Percentiles rank a stretch among this genome's conserved stretches.
phyloP scores from a whole-genome alignment of 352 stramenopile species.

The Phytophthora pisi region DNA sequence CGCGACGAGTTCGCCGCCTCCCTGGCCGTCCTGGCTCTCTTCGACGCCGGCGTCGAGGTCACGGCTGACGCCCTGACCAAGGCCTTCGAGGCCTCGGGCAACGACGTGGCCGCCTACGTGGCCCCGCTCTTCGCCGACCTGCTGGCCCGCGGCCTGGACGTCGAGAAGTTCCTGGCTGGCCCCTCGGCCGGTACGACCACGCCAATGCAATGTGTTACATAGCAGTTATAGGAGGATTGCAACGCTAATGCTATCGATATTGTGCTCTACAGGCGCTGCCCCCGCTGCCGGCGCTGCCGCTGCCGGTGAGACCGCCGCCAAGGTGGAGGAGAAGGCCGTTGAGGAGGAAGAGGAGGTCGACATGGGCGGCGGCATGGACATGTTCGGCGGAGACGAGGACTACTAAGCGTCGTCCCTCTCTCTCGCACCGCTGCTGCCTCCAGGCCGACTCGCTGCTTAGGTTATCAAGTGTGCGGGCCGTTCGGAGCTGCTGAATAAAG shows the following conservation, averaged over 20 bases:
- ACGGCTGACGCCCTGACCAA: conserved; percentile 80
- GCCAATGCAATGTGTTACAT: neutral
- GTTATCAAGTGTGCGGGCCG: neutral
- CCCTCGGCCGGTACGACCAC: conserved; percentile 77
- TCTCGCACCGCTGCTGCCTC: conserved; percentile 8
- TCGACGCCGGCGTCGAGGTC: conserved; percentile 76
- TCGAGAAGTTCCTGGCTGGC: conserved; percentile 89
- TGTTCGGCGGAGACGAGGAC: conserved; percentile 88
- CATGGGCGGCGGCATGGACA: conserved; percentile 85
- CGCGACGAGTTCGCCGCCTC: conserved; percentile 89
- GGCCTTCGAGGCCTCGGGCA: conserved; percentile 77
- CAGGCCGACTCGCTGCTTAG: conserved; percentile 1
- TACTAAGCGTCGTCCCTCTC: conserved; percentile 62
- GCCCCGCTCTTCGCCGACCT: conserved; percentile 86
- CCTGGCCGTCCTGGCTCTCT: conserved; percentile 82
- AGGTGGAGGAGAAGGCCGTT: conserved; percentile 66
- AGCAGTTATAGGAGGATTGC: neutral
- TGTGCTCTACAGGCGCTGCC: conserved; percentile 46
- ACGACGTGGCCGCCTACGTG: conserved; percentile 80
- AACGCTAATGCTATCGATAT: conserved; percentile 4
- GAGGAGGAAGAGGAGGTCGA: conserved; percentile 90
- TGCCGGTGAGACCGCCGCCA: conserved; percentile 48
- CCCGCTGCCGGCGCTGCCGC: conserved; percentile 58
- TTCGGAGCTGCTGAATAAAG: neutral
- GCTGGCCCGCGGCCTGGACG: conserved; percentile 78